Conservation (phyloP, 768 basidiomycete species). For the Boletus eberwhitei region DNA sequence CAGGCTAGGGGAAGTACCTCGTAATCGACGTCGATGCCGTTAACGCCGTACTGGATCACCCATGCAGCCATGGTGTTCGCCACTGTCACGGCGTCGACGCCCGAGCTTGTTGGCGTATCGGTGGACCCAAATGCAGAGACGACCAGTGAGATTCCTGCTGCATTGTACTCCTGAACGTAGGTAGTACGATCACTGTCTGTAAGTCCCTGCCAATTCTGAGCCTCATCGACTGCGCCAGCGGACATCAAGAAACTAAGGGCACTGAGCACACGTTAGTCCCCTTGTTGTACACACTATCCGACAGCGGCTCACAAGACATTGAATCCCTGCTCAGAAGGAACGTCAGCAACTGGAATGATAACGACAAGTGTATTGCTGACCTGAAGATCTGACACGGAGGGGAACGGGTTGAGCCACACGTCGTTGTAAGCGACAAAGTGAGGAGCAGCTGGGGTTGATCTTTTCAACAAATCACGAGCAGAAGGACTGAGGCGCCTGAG, state of each 20-base stretch:
- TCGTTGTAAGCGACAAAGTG: conserved; percentile 46
- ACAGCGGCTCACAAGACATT: conserved; percentile 32
- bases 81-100: conserved; percentile 35
- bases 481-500: conserved; percentile 19
- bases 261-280: conserved; percentile 16
- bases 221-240: conserved; percentile 44
- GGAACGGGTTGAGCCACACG: conserved; percentile 41
- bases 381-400: conserved; percentile 41
- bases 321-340: conserved; percentile 25
- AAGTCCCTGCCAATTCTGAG: conserved; percentile 42
- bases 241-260: conserved; percentile 41
- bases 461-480: conserved; percentile 22
- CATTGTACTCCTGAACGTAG: conserved; percentile 46
- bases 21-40: conserved; percentile 56
- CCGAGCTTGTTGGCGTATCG: conserved; percentile 40
- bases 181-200: conserved; percentile 36
- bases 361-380: conserved; percentile 24
- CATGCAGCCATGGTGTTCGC: conserved; percentile 45
- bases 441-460: conserved; percentile 40
- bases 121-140: conserved; percentile 53
- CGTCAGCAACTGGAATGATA: neutral
- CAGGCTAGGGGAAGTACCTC: conserved; percentile 27
- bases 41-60: conserved; percentile 45
- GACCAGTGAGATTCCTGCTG: conserved; percentile 56
- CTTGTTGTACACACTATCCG: neutral